These are phyloP conservation scores for Candida nanaspora DNA, from an alignment of 805 yeast genomes.

Conservation along the genomic window DNA sequence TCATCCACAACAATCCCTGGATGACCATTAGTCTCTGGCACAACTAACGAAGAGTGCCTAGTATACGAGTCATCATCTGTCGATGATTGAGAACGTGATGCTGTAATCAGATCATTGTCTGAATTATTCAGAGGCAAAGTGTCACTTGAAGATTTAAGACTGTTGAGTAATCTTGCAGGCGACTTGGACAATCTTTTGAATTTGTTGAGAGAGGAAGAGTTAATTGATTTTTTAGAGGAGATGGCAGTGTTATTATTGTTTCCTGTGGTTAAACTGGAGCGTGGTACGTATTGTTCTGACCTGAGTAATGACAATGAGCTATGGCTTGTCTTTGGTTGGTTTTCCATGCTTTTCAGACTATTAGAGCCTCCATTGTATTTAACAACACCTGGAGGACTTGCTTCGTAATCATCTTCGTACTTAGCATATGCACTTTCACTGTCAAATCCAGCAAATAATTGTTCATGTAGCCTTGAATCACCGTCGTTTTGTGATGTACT, in stretches of 20 bases:
- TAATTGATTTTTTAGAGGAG: background rate
- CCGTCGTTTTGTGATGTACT: no score
- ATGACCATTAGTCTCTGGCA: background rate
- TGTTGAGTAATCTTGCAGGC: background rate
- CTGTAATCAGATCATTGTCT: background rate
- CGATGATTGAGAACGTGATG: background rate
- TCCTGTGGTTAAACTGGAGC: background rate
- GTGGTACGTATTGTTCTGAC: background rate
- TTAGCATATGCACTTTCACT: constrained; percentile 13
- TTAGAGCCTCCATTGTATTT: background rate
- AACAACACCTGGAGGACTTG: constrained; percentile 3
- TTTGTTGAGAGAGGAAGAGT: background rate
- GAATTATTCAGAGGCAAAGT: background rate
- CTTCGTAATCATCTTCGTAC: constrained; percentile 12
- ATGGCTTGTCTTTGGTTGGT: background rate
- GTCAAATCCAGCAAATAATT: constrained; percentile 19
- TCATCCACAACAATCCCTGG: background rate
- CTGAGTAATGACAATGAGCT: constrained; percentile 2
- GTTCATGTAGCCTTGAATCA: constrained; percentile 20
- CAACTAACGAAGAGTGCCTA: background rate
- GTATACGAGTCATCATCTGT: background rate
- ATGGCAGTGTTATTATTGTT: background rate
- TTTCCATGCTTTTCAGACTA: constrained; percentile 1
- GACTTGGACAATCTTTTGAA: constrained; percentile 1
- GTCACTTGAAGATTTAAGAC: constrained; percentile 1